Base-by-base conservation (phyloP, 139 green algal genomes). In the Pseudopediastrum boryanum region DNA sequence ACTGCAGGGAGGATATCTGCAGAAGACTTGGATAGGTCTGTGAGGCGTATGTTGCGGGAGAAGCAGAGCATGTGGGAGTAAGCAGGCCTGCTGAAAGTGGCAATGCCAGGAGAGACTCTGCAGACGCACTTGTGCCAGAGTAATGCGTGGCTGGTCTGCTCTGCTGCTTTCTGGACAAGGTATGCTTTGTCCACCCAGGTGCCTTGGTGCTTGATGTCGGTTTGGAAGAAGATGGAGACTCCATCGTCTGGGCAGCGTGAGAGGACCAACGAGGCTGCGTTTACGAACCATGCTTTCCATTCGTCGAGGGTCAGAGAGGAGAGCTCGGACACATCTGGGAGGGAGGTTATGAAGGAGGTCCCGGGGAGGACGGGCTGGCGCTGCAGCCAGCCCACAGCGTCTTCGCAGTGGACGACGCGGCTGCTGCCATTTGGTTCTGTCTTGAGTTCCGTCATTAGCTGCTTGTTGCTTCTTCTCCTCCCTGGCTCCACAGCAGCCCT, bases 1-100 rank as follows among this genome's bases (percentile, higher is more conserved):
- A 52, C 41, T n/a, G 56, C 31, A 10, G 70, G 70, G 51, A 77
- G 51, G 10, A 77, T 59, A 43, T 77, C 70, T 42, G 70, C 41
- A 7, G 70, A 56, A 2, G 50, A 67, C 2, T 67, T 38, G 0
- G 36, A 36, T 3, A 43, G n/a, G 35, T 67, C 10, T 25, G 35
- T 33, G 2, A 27, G 36, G 2, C 65, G 0, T 19, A n/a, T n/a
- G n/a, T n/a, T n/a, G n/a, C n/a, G 65, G 36, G 70, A 77, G 23
- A 77, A 77, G 70, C 70, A 77, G 5, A 77, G 70, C 50, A 77
- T 77, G 70, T 77, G 70, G 38, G 65, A 52, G 38, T 67, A 77
- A 12, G 70, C 29, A 5, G 70, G 70, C 19, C 33, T 51, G 51
- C 70, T n/a, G n/a, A 68, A 77, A 6, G 70, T 68, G 29, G 51